Evolutionary conservation across 2,329 filamentous ascomycete genomes (phyloP), one percentile per base, ranked within the genome.

Genomic region (Diplodia scrobiculata): DNA sequence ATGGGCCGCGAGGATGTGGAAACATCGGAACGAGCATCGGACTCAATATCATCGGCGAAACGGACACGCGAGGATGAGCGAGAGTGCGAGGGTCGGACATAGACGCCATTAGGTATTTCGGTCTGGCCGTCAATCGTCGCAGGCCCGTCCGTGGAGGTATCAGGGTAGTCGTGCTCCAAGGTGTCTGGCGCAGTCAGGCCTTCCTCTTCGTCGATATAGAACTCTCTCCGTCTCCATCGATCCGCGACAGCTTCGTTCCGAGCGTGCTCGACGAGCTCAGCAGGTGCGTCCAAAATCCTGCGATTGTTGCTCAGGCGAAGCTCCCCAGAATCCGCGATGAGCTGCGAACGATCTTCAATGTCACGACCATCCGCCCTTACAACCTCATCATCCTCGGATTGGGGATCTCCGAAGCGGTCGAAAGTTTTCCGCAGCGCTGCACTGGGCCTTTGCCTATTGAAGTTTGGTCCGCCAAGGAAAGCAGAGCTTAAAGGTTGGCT

Each of bases 161-260:
- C 64, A 1, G 11, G 17, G 21, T 9, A 34, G 17, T 47, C 48
- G 21, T 7, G 36, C n/a, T 48, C 50, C n/a, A 25, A n/a, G 2
- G 21, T 14, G 47, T 54, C 34, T 14, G 48, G 29, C 5, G 47
- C 21, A 17, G 48, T 25, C 10, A 86, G 84, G 2, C 91, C 91
- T 75, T 96, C 91, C 79, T 96, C 92, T 76, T 92, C 89, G 67
- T 96, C 91, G 0, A 92, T 84, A 72, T 95, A 96, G 71, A 95
- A 96, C 47, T 89, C 86, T 53, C 91, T 84, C 67, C 90, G 84
- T 71, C 85, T 86, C 91, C 91, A 95, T 59, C 91, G 84, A 64
- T 93, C 86, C 83, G 41, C 91, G 80, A 68, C 77, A 76, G 68
- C 76, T 69, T 69, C 75, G 72, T 62, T 45, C 5, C 54, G 34